phyloP scores from a whole-genome alignment of 2,329 filamentous ascomycete genomes.

The Thermochaetoides dissita region DNA sequence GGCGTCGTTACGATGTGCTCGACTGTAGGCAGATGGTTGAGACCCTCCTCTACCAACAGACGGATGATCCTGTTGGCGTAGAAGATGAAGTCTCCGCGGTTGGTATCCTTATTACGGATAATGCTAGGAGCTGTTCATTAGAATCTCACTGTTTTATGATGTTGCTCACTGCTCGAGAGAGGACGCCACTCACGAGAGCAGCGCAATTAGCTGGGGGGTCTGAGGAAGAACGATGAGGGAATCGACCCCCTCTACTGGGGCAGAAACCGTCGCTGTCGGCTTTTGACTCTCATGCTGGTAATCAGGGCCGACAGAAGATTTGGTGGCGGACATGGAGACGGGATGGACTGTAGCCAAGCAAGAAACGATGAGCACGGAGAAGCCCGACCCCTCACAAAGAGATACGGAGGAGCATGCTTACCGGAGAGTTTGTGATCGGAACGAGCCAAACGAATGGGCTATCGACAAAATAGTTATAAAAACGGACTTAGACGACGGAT shows the following conservation, averaged over 20 bases:
- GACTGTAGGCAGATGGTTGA: slow-evolving; percentile 89
- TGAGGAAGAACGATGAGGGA: slow-evolving; percentile 86
- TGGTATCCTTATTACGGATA: slow-evolving; percentile 83
- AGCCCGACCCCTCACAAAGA: too few species aligned
- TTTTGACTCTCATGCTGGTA: slow-evolving; percentile 67
- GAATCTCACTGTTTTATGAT: too few species aligned
- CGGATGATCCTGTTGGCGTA: slow-evolving; percentile 98
- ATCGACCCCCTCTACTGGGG: slow-evolving; percentile 54
- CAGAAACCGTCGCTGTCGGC: slow-evolving; percentile 79
- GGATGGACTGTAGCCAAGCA: too few species aligned
- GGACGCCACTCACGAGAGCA: slow-evolving; percentile 69
- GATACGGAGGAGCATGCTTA: too few species aligned
- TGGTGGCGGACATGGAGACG: slow-evolving; percentile 22
- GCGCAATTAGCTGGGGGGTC: slow-evolving; percentile 90
- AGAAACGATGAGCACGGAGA: too few species aligned
- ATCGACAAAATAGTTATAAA: too few species aligned
- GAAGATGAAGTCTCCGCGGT: slow-evolving; percentile 95
- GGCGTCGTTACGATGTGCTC: slow-evolving; percentile 83
- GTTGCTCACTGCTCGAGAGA: neutral
- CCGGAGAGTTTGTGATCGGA: too few species aligned
- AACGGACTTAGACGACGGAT: too few species aligned
- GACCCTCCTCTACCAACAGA: slow-evolving; percentile 85
- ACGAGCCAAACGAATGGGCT: too few species aligned
- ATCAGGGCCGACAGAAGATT: slow-evolving; percentile 51
- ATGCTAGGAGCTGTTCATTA: slow-evolving; percentile 43